These are phyloP conservation scores for Coniochaeta sp. DNA, from an alignment of 2,329 filamentous ascomycete species.

Conservation along the genomic window DNA sequence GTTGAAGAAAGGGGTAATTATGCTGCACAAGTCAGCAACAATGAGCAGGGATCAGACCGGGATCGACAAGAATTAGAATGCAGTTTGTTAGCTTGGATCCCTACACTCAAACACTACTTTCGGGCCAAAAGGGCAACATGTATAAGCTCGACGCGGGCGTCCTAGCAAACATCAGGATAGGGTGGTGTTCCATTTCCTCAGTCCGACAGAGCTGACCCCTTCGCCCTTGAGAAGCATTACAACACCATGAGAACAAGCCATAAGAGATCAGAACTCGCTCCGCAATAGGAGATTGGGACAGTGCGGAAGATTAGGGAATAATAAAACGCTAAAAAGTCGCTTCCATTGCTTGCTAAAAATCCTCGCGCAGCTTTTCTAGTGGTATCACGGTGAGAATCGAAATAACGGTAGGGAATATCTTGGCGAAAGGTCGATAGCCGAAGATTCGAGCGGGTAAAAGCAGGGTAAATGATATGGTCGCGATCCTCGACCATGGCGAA, in stretches of 20 bases:
- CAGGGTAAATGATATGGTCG: slow-evolving; percentile 6
- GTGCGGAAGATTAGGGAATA: background rate
- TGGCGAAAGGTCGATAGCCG: slow-evolving; percentile 6
- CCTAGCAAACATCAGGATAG: background rate
- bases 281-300: background rate
- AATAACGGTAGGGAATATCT: slow-evolving; percentile 3
- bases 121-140: background rate
- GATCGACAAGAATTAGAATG: background rate
- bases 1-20: background rate
- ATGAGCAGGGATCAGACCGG: background rate
- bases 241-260: background rate
- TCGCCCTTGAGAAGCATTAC: background rate
- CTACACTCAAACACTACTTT: background rate
- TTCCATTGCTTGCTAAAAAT: slow-evolving; percentile 6
- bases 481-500: background rate
- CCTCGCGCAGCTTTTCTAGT: slow-evolving; percentile 16
- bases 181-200: background rate
- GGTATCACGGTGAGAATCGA: slow-evolving; percentile 19
- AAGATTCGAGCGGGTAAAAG: slow-evolving; percentile 3
- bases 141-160: background rate
- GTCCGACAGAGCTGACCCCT: too few species aligned
- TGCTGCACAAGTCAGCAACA: background rate
- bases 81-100: background rate
- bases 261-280: background rate
- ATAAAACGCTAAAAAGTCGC: background rate